A percentile compares a stretch with the other conserved stretches of the same genome.
phyloP scores from a whole-genome alignment of 2,329 filamentous ascomycete species.

The Xylaria sp. region DNA sequence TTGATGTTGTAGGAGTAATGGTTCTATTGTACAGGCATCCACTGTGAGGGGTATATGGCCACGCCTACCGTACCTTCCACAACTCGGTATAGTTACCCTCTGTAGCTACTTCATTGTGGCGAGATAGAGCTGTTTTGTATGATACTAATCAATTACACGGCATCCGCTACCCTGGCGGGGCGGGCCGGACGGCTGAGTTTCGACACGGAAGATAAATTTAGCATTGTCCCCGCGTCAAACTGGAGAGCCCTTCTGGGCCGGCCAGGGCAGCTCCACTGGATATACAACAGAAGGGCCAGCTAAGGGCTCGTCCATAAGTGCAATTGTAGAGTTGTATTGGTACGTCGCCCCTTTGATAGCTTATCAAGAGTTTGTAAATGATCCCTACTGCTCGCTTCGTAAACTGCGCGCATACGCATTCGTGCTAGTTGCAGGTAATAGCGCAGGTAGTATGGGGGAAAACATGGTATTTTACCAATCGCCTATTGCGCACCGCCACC shows the following conservation, averaged over 20 bases:
- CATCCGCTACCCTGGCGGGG: background rate
- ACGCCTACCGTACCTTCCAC: too few species aligned
- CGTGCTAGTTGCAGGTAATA: background rate
- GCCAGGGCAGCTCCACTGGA: too few species aligned
- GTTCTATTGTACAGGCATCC: too few species aligned
- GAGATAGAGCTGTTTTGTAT: background rate
- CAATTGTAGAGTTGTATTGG: background rate
- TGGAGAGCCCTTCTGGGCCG: background rate
- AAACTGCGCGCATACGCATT: background rate
- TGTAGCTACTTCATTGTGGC: background rate
- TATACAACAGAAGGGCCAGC: background rate
- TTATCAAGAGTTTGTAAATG: background rate
- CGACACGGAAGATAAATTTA: background rate
- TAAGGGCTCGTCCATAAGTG: background rate
- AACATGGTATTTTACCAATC: slow-evolving; percentile 13
- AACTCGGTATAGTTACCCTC: background rate
- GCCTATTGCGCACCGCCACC: slow-evolving; percentile 10
- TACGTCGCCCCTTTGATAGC: background rate
- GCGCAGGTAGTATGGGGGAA: background rate
- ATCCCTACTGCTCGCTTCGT: background rate
- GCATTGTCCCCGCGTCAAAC: background rate
- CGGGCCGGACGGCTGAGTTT: background rate
- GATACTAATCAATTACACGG: background rate
- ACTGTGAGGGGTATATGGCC: too few species aligned
- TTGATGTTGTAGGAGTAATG: too few species aligned